These are phyloP conservation scores for Eucalyptus cloeziana DNA, from an alignment of 345 rosid genomes.

Conservation along the genomic window DNA sequence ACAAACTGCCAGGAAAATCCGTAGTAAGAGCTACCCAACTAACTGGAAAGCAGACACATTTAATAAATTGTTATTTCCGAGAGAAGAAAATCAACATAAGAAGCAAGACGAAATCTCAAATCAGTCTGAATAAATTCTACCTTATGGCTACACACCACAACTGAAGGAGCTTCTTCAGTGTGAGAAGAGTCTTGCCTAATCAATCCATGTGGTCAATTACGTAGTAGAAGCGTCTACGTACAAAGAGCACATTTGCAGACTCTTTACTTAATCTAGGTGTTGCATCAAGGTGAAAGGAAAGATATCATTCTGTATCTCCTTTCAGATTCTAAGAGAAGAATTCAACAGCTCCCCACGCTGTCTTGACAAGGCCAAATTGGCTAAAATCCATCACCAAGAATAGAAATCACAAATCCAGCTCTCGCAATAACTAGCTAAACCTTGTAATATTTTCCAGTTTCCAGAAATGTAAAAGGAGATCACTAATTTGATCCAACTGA, in stretches of 20 bases:
- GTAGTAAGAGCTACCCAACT: background rate
- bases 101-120: background rate
- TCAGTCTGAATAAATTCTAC: background rate
- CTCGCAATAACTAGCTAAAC: background rate
- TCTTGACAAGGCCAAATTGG: background rate
- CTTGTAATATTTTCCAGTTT: background rate
- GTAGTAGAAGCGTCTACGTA: background rate
- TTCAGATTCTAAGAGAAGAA: background rate
- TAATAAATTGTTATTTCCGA: background rate
- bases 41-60: background rate
- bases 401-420: background rate
- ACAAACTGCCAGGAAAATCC: background rate
- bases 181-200: background rate
- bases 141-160: background rate
- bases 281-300: background rate
- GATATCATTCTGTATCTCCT: background rate
- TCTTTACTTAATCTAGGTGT: background rate
- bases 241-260: background rate
- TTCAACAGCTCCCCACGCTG: background rate
- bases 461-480: background rate
- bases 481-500: background rate
- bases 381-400: background rate
- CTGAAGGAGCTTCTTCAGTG: background rate
- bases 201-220: background rate
- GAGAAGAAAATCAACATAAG: background rate